phyloP scores from a whole-genome alignment of 148 eudicot species.

The Amaranthus cruentus region DNA sequence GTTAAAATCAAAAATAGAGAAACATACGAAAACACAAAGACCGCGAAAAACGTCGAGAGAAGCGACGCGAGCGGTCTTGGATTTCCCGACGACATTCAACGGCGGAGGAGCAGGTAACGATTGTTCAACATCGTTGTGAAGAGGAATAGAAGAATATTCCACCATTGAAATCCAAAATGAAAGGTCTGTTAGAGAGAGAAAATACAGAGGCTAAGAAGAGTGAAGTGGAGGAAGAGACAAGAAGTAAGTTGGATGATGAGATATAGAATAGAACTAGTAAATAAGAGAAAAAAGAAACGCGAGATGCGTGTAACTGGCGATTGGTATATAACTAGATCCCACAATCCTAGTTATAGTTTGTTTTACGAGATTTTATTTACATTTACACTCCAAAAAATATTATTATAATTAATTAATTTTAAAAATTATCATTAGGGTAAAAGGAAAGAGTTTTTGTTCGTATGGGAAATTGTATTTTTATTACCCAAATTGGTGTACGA shows the following conservation, averaged over 20 bases:
- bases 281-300: background rate
- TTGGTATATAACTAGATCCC: constrained; percentile 17
- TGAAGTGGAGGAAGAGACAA: background rate
- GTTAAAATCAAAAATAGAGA: background rate
- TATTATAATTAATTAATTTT: too few species aligned
- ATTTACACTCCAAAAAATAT: too few species aligned
- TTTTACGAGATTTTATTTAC: too few species aligned
- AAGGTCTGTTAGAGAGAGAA: background rate
- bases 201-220: background rate
- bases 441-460: too few species aligned
- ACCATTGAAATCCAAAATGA: constrained; percentile 23
- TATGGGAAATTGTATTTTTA: too few species aligned
- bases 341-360: too few species aligned
- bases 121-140: constrained; percentile 25
- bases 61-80: constrained; percentile 41
- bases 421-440: too few species aligned
- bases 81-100: constrained; percentile 15
- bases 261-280: too few species aligned
- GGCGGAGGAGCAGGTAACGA: constrained; percentile 14
- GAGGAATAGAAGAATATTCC: constrained; percentile 31
- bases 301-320: constrained; percentile 26
- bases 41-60: constrained; percentile 77
- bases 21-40: constrained; percentile 54
- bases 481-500: too few species aligned
- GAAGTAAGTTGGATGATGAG: background rate